These are phyloP conservation scores for Trichosporon faecale DNA, from an alignment of 1,284 basidiomycete species.

Conservation along the genomic window DNA sequence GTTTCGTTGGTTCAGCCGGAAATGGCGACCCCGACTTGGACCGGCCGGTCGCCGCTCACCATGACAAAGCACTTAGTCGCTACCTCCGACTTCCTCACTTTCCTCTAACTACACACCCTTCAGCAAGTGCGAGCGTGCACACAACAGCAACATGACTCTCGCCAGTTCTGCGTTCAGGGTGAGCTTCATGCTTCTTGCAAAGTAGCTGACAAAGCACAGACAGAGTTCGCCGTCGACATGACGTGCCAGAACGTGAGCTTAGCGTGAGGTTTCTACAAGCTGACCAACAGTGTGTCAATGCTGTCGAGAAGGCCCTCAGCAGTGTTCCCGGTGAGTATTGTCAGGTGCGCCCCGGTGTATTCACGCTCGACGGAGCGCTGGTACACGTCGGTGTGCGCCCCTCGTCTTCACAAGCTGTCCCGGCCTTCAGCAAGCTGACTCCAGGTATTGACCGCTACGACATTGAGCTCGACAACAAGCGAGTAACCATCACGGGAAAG, in stretches of 20 bases:
- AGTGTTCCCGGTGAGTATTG: constrained; percentile 34
- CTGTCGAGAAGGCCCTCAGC: constrained; percentile 41
- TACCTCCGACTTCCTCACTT: background rate
- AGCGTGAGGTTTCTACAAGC: background rate
- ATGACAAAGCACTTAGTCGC: background rate
- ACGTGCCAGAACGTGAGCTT: constrained; percentile 49
- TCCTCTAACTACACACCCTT: background rate
- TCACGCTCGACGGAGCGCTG: background rate
- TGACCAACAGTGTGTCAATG: constrained; percentile 45
- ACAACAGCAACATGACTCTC: constrained; percentile 31
- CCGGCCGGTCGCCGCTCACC: background rate
- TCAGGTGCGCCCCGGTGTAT: background rate
- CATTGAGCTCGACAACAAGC: constrained; percentile 50
- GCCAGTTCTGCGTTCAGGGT: constrained; percentile 42
- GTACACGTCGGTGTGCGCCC: background rate
- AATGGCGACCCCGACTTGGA: background rate
- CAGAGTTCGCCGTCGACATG: constrained; percentile 54
- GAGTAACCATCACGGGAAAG: constrained; percentile 50
- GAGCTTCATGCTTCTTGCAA: background rate
- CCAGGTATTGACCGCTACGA: constrained; percentile 50
- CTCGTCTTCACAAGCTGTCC: background rate
- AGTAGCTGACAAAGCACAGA: constrained; percentile 31
- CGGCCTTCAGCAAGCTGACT: background rate
- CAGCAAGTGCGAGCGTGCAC: background rate
- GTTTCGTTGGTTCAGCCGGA: background rate